Evolutionary conservation across 2,329 filamentous ascomycete species (phyloP), one percentile per base, ranked within the genome.

Genomic region (Tolypocladium paradoxum): DNA sequence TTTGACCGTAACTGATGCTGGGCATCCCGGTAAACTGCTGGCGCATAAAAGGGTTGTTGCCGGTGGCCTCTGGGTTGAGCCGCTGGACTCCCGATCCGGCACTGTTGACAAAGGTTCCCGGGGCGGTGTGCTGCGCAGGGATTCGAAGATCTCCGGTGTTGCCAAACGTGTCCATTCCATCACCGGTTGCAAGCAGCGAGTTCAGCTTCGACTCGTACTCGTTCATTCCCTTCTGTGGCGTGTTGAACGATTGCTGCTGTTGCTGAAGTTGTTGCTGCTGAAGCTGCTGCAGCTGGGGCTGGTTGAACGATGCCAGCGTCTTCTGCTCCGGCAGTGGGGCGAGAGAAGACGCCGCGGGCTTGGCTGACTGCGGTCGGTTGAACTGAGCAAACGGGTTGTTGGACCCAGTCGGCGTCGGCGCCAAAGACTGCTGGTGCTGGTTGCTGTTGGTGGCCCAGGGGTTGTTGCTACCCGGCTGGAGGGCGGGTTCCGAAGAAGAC

Each of bases 381-480:
- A 87, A 83, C n/a, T 85, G 79, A 14, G 93, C 92, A 65, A 99
- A 99, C 2, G 93, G 93, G 67, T 99, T 99, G 76, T 99, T 99
- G 18, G 93, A 97, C 48, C 93, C 93, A 3, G 93, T 99, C 4
- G 88, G 86, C 65, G 90, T 87, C 5, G 90, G 87, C 65, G 87
- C 85, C 57, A 96, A 72, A 2, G 84, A 71, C 50, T 83, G 75
- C 46, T 72, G 68, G 55, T 81, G 75, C 57, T 79, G 79, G 56
- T 72, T 76, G 58, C 76, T 77, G 61, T 75, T 79, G 31, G 78
- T 79, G 27, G 89, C 87, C 89, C 92, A 99, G 0, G 93, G 93
- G 68, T 99, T 99, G 73, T 97, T 95, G 69, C 83, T 95, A 36
- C 90, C 91, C 27, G 91, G 76, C 57, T 89, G 85, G 22, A 84